Conservation (phyloP, 2,329 filamentous ascomycete genomes). For the Periconia digitata region DNA sequence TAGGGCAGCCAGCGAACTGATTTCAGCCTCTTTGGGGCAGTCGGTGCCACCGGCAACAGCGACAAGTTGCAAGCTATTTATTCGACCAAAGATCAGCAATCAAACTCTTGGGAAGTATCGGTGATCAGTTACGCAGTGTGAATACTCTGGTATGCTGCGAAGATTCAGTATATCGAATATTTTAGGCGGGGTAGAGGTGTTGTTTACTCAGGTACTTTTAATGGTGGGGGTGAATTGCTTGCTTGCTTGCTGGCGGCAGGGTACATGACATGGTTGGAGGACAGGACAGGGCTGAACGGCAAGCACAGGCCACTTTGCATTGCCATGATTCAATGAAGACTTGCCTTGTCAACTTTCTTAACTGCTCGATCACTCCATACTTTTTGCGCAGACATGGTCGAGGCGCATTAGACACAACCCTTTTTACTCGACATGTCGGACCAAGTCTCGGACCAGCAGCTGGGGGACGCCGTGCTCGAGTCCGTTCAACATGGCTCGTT, state of each 20-base stretch:
- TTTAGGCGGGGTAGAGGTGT: constrained; percentile 20
- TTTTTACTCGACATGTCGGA: constrained; percentile 27
- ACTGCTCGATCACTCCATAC: constrained; percentile 9
- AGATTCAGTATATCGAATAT: background rate
- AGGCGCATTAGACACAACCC: too few relatives aligned
- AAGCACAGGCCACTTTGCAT: constrained; percentile 7
- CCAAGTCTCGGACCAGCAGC: constrained; percentile 34
- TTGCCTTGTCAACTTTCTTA: background rate
- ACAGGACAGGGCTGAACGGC: background rate
- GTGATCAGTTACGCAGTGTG: too few relatives aligned
- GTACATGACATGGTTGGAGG: too few relatives aligned
- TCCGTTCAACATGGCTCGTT: constrained; percentile 62
- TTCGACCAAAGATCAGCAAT: too few relatives aligned
- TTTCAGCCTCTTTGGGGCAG: too few relatives aligned
- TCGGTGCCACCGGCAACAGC: too few relatives aligned
- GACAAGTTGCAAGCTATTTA: too few relatives aligned
- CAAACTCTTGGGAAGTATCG: too few relatives aligned
- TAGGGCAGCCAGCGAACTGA: background rate
- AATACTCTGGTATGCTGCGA: too few relatives aligned
- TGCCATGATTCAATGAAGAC: background rate
- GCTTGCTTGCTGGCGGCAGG: too few relatives aligned
- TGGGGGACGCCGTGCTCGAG: constrained; percentile 64
- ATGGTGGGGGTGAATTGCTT: constrained; percentile 20
- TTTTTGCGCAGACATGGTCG: background rate
- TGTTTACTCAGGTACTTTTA: background rate